A percentile compares a stretch with the other conserved stretches of the same genome.
Conservation (phyloP, 2,329 filamentous ascomycete species). For the Cladophialophora immunda region DNA sequence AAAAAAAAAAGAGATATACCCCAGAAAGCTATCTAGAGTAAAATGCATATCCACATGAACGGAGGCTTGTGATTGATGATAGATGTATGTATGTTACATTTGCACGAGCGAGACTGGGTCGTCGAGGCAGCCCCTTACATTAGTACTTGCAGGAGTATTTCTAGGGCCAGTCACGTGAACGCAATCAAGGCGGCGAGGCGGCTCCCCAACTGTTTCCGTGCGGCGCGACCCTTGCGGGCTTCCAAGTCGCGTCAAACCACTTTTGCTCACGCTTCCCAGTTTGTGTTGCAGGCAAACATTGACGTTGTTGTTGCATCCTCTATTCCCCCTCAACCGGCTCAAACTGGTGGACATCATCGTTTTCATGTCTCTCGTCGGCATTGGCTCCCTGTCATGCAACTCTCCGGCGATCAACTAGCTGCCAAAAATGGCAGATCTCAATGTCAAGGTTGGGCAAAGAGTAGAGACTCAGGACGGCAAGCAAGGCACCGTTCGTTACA, state of each 20-base stretch:
- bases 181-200: too few relatives aligned
- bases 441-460: slow-evolving; percentile 68
- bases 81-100: background rate
- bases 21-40: slow-evolving; percentile 34
- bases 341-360: background rate
- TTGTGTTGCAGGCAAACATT: background rate
- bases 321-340: background rate
- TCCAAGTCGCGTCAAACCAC: slow-evolving; percentile 12
- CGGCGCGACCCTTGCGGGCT: slow-evolving; percentile 6
- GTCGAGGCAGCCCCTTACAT: background rate
- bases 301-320: background rate
- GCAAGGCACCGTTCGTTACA: slow-evolving; percentile 79
- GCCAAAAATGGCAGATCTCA: slow-evolving; percentile 48
- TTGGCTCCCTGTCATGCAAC: slow-evolving; percentile 30
- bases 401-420: slow-evolving; percentile 11
- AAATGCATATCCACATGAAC: slow-evolving; percentile 13
- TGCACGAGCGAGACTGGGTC: background rate
- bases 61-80: background rate
- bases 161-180: background rate
- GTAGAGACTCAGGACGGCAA: slow-evolving; percentile 82
- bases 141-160: background rate
- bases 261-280: background rate
- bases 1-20: slow-evolving; percentile 37
- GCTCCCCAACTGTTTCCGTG: background rate
- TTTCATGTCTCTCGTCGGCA: background rate